phyloP scores from a whole-genome alignment of 225 moss, liverwort and hornwort genomes.

The Physcomitrellopsis africana region DNA sequence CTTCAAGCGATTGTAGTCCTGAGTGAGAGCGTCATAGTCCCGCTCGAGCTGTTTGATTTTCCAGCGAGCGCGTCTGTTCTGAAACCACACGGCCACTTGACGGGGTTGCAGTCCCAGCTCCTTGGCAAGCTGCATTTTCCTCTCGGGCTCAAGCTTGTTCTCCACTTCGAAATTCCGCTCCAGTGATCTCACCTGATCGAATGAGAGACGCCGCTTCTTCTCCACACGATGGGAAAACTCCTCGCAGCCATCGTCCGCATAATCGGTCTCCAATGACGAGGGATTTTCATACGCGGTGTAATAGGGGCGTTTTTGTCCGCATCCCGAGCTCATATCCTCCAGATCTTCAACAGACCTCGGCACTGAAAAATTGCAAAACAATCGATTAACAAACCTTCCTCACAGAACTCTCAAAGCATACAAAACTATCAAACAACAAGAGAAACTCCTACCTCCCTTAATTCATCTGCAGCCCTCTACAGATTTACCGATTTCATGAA shows the following conservation, averaged over 20 bases:
- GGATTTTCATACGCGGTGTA: constrained; percentile 66
- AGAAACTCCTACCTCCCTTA: too few relatives aligned
- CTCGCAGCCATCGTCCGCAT: constrained; percentile 60
- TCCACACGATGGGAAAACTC: constrained; percentile 77
- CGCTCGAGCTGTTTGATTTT: constrained; percentile 97
- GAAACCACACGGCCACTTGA: constrained; percentile 98
- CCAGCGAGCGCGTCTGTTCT: constrained; percentile 93
- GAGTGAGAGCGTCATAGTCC: constrained; percentile 81
- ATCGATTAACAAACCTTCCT: background rate
- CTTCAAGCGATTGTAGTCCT: constrained; percentile 76
- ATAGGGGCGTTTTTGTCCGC: constrained; percentile 72
- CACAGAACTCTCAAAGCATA: too few relatives aligned
- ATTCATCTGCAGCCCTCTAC: background rate
- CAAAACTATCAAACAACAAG: background rate
- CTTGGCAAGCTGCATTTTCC: constrained; percentile 98
- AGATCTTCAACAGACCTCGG: constrained; percentile 57
- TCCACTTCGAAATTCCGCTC: constrained; percentile 97
- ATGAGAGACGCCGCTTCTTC: constrained; percentile 88
- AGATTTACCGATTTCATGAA: background rate
- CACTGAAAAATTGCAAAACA: constrained; percentile 24
- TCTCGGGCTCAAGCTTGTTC: constrained; percentile 96
- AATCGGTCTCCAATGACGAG: constrained; percentile 64
- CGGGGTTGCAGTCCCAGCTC: constrained; percentile 92
- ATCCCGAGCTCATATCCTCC: constrained; percentile 51
- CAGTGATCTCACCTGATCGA: constrained; percentile 87